phyloP scores from a whole-genome alignment of 148 eudicot genomes.

The Diospyros lotus region DNA sequence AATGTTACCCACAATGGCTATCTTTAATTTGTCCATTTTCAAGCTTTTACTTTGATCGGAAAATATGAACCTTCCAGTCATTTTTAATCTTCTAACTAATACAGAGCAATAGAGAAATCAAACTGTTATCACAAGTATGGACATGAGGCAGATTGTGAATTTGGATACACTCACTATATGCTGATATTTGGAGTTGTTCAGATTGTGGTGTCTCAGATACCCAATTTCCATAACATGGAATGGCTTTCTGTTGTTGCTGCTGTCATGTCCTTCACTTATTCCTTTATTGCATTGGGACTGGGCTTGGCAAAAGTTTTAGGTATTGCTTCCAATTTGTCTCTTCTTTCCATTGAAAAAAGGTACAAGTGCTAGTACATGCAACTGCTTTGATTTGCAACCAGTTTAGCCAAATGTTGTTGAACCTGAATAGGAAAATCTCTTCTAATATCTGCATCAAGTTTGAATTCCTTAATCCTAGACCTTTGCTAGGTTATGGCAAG shows the following conservation, averaged over 20 bases:
- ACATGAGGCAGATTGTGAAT: slow-evolving; percentile 41
- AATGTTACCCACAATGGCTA: background rate
- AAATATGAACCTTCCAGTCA: background rate
- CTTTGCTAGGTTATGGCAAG: no score
- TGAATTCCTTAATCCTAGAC: no score
- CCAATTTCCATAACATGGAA: slow-evolving; percentile 52
- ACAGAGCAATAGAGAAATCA: slow-evolving; percentile 56
- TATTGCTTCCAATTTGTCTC: slow-evolving; percentile 7
- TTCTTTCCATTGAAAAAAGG: background rate
- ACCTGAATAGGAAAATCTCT: no score
- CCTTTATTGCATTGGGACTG: slow-evolving; percentile 48
- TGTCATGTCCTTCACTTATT: slow-evolving; percentile 54
- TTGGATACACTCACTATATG: slow-evolving; percentile 43
- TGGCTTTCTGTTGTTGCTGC: slow-evolving; percentile 66
- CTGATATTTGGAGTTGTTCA: slow-evolving; percentile 47
- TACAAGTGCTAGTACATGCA: no score
- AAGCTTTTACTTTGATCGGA: background rate
- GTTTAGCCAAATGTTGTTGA: no score
- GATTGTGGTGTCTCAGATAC: slow-evolving; percentile 57
- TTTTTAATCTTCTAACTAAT: slow-evolving; percentile 6
- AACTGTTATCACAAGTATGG: slow-evolving; percentile 58
- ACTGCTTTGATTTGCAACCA: no score
- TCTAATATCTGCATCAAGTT: no score
- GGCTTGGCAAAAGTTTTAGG: slow-evolving; percentile 46
- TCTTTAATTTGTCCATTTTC: background rate